Base-by-base conservation (phyloP, 1,284 basidiomycete species). In the Thelephora terrestris region DNA sequence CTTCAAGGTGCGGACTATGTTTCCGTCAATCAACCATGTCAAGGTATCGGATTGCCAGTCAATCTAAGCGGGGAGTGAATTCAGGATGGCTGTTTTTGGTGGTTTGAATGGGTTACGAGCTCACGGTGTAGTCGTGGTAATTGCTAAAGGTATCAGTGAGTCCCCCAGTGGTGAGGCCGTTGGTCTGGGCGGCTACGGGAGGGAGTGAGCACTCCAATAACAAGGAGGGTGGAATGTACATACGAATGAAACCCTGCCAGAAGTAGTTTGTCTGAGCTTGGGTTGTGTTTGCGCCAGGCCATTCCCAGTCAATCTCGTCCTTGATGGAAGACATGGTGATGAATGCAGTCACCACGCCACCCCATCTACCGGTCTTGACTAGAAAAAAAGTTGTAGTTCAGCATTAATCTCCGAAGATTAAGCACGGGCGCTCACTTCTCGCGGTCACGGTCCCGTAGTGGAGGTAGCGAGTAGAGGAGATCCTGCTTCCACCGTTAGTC, bases 281-380 rank as follows among this genome's bases (percentile, higher is more conserved):
- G 4, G 74, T 75, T 4, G 76, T 79, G n/a, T 62, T 58, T 43
- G 64, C 65, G 20, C 84, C 81, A 46, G 81, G 81, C 56, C 80
- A 88, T 61, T 91, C 88, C 84, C 84, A 91, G 57, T 91, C 88
- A 45, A 92, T 88, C 64, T 91, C 89, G 61, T 91, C 86, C 61
- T 86, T 87, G 58, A 88, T 75, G 55, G 84, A 78, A 48, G 80
- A 85, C 89, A 91, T 91, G 5, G 82, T 84, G 60, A 91, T 90
- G 61, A 88, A 88, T 1, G 88, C 86, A 0, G 84, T 82, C 43
- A 92, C 81, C 21, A 91, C 79, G 34, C 88, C 87, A 25, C 62
- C 69, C 81, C 83, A 89, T 46, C 74, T 72, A 45, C 80, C 74
- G 1, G 81, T 79, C 64, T 82, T 85, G 55, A 85, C 81, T 82